phyloP scores from a whole-genome alignment of 176 grass and related monocot genomes.

The Zizania latifolia region DNA sequence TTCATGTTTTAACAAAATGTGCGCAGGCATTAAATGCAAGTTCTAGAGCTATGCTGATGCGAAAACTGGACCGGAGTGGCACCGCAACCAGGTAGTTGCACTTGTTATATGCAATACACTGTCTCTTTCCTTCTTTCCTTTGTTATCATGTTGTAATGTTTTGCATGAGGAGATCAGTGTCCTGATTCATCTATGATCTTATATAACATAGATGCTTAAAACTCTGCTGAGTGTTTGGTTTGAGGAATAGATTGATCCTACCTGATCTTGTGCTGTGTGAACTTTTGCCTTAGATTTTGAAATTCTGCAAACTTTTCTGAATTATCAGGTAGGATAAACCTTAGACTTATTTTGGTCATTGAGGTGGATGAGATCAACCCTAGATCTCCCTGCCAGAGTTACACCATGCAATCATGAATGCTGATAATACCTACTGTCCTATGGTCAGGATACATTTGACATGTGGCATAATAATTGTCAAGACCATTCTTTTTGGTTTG shows the following conservation, averaged over 20 bases:
- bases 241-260: background rate
- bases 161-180: background rate
- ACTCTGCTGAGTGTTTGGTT: background rate
- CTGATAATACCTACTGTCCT: no score
- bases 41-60: constrained; percentile 89
- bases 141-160: no score
- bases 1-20: background rate
- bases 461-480: background rate
- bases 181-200: background rate
- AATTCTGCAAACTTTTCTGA: background rate
- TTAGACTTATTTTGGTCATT: background rate
- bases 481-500: background rate
- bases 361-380: background rate
- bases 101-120: background rate
- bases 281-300: no score
- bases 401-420: no score
- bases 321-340: background rate
- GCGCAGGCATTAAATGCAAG: constrained; percentile 88
- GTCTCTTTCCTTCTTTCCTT: background rate
- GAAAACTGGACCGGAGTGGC: constrained; percentile 86
- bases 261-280: no score
- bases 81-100: constrained; percentile 52
- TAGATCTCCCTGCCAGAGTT: background rate
- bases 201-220: background rate
- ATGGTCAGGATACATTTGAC: background rate